Percentiles rank a stretch among this genome's conserved stretches.
These are phyloP conservation scores for Mucor circinelloides DNA, from an alignment of 371 early-diverging fungal genomes.

Conservation along the genomic window DNA sequence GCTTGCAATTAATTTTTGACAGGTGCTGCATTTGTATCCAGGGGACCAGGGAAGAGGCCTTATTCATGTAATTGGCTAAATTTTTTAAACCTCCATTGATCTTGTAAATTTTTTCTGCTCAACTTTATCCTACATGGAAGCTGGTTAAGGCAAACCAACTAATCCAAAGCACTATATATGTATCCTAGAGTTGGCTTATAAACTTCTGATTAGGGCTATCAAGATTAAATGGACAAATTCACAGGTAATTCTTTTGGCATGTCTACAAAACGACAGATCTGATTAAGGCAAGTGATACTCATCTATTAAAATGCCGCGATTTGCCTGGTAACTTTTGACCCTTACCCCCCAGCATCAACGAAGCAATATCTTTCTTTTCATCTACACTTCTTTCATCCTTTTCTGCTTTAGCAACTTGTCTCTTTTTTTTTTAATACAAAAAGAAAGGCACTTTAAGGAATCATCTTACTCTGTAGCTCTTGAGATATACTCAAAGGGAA, in stretches of 20 bases:
- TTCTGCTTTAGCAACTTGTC: background rate
- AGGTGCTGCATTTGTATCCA: constrained; percentile 1
- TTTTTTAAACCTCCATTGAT: background rate
- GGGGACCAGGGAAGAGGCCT: background rate
- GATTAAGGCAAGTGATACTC: background rate
- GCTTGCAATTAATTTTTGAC: background rate
- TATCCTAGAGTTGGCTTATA: too few relatives aligned
- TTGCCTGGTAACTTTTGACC: constrained; percentile 11
- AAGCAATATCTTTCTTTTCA: background rate
- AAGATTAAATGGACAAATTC: background rate
- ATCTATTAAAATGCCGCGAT: constrained; percentile 7
- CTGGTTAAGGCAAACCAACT: background rate
- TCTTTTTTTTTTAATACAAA: background rate
- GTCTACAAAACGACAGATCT: background rate
- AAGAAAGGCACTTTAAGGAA: background rate
- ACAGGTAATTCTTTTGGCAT: background rate
- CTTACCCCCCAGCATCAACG: constrained; percentile 9
- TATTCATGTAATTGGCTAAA: background rate
- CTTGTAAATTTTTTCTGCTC: background rate
- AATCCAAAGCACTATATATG: background rate
- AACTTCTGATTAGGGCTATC: background rate
- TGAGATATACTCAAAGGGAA: constrained; percentile 10
- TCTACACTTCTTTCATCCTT: background rate
- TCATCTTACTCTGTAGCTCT: constrained; percentile 2
- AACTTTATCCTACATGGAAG: background rate